Percentiles rank a stretch among this genome's conserved stretches.
These are phyloP conservation scores for Gloeostereum incarnatum DNA, from an alignment of 768 basidiomycete genomes.

Conservation along the genomic window DNA sequence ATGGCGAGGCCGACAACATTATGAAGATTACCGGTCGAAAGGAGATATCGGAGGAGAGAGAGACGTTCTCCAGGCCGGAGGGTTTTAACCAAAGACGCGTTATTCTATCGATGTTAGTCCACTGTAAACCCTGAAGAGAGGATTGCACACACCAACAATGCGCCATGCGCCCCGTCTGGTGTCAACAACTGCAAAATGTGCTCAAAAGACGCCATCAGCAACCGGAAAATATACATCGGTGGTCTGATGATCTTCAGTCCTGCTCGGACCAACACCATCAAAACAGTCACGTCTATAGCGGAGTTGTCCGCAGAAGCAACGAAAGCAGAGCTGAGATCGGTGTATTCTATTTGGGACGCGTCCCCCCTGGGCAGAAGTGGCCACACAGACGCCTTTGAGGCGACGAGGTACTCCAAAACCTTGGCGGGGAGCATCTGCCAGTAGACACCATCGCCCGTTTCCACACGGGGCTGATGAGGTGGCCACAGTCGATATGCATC, in stretches of 20 bases:
- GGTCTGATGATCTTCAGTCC: slow-evolving; percentile 26
- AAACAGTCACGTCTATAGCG: slow-evolving; percentile 10
- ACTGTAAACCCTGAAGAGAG: too few species aligned
- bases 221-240: slow-evolving; percentile 21
- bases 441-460: slow-evolving; percentile 29
- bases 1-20: slow-evolving; percentile 28
- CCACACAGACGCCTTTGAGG: slow-evolving; percentile 21
- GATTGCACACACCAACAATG: too few species aligned
- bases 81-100: too few species aligned
- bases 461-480: slow-evolving; percentile 15
- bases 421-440: slow-evolving; percentile 23
- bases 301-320: slow-evolving; percentile 16
- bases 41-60: slow-evolving; percentile 20
- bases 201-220: slow-evolving; percentile 7
- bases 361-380: slow-evolving; percentile 15
- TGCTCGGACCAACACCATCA: slow-evolving; percentile 20
- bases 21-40: slow-evolving; percentile 20
- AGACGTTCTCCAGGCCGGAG: too few species aligned
- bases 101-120: too few species aligned
- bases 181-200: too few species aligned
- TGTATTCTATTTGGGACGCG: too few species aligned
- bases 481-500: slow-evolving; percentile 34
- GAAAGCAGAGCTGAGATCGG: slow-evolving; percentile 10
- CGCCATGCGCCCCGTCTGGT: too few species aligned
- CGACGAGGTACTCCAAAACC: slow-evolving; percentile 18